These are phyloP conservation scores for Plasmodium chabaudi DNA, from an alignment of 169 alveolate genomes.

Conservation along the genomic window DNA sequence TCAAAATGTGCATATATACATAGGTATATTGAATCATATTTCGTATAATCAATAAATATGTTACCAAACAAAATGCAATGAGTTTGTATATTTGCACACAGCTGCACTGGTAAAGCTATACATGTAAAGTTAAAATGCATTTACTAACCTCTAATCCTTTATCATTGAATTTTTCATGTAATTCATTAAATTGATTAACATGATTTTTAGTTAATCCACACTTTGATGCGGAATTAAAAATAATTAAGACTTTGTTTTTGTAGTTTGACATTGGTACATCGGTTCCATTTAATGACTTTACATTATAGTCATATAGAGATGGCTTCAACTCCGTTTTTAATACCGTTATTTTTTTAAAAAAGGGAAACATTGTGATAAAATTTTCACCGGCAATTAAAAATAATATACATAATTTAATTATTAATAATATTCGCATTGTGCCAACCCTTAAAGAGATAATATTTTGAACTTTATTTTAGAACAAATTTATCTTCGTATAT, in stretches of 20 bases:
- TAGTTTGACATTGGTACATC: conserved; percentile 34
- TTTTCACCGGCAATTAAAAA: background rate
- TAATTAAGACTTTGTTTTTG: conserved; percentile 44
- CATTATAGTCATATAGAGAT: conserved; percentile 45
- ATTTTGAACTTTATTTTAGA: no score
- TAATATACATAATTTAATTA: background rate
- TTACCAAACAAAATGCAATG: no score
- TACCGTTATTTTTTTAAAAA: conserved; percentile 47
- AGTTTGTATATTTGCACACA: no score
- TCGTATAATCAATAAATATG: no score
- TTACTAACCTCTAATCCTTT: conserved; percentile 43
- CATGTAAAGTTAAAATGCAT: no score
- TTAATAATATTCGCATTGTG: no score
- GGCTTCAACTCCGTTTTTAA: conserved; percentile 27
- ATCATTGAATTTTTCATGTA: conserved; percentile 13
- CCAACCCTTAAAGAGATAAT: no score
- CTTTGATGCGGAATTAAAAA: conserved; percentile 65
- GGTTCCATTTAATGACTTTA: conserved; percentile 22
- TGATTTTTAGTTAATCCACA: conserved; percentile 65
- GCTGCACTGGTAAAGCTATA: no score
- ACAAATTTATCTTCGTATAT: no score
- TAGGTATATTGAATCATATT: background rate
- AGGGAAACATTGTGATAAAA: conserved; percentile 29
- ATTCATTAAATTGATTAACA: conserved; percentile 26
- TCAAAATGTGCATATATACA: conserved; percentile 1